Base-by-base conservation (phyloP, 202 grass and related monocot genomes). In the Panicum hallii region DNA sequence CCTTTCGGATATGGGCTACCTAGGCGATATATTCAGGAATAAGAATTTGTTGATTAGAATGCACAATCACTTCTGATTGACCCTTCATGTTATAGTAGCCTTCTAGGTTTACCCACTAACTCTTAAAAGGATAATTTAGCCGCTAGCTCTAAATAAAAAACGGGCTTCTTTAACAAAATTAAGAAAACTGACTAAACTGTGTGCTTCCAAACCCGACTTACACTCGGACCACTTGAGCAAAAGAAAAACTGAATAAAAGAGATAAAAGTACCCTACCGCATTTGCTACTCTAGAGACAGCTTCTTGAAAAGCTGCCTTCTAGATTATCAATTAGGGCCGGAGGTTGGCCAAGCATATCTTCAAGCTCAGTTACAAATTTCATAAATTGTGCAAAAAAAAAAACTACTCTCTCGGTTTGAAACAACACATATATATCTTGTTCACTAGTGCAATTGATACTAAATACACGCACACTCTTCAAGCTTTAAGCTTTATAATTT, bases 11-110 rank as follows among this genome's bases (percentile, higher is more conserved):
- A 83, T 83, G 84, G 79, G 74, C 84, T 87, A 87, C 60, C 75
- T 55, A 74, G 67, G 61, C 74, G 45, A 84, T 50, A 30, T 44
- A 69, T 69, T 55, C 50, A 34, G 12, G 83, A 89, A 86, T 82
- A 67, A 82, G 72, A 82, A 81, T 74, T 5, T 78, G 65, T 23
- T 86, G 17, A 19, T 75, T 77, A 30, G 50, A 63, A 77, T 67
- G 28, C 40, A 69, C 50, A 28, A 60, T 56, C 63, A 17, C 19
- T 81, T 50, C 26, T 61, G 58, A 67, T 80, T 86, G 47, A 47
- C 38, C 48, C 40, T 26, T 75, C 84, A 60, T 68, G 16, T 63
- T 79, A 78, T 23, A 70, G 16, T 83, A 78, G 54, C 5, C 46
- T 30, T 73, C 15, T 79, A 66, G 79, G 3, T 22, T 65, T 19